These are phyloP conservation scores for Ustilago bromivora DNA, from an alignment of 1,284 basidiomycete species.

Conservation along the genomic window DNA sequence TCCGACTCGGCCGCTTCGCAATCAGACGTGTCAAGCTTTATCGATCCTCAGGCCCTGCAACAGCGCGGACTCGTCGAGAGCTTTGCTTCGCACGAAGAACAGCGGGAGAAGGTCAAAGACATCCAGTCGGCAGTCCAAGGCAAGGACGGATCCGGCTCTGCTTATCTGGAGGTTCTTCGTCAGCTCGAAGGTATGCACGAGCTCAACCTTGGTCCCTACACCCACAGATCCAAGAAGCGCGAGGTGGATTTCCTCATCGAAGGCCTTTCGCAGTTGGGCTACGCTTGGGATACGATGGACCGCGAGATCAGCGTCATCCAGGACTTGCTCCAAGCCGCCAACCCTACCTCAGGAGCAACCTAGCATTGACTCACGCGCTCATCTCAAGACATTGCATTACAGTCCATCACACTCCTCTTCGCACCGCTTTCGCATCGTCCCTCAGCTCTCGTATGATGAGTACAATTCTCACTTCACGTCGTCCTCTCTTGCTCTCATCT, in stretches of 20 bases:
- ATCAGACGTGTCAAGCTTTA: conserved; percentile 17
- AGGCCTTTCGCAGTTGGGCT: conserved; percentile 64
- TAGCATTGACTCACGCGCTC: background rate
- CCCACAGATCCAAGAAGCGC: conserved; percentile 52
- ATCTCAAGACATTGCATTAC: background rate
- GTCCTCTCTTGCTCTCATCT: background rate
- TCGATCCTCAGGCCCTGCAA: conserved; percentile 39
- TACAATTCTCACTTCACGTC: background rate
- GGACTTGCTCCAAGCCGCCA: conserved; percentile 42
- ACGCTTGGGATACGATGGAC: conserved; percentile 62
- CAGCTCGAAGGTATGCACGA: conserved; percentile 46
- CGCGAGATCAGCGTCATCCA: conserved; percentile 59
- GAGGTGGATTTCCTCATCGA: conserved; percentile 61
- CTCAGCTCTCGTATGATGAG: too few species aligned
- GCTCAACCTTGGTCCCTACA: conserved; percentile 54
- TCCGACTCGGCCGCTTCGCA: conserved; percentile 3
- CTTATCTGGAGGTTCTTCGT: conserved; percentile 30
- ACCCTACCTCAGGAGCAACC: background rate
- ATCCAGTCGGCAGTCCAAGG: conserved; percentile 9
- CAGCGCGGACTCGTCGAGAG: conserved; percentile 25
- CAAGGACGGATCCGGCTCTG: conserved; percentile 6
- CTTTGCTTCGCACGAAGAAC: conserved; percentile 10
- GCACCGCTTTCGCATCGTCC: background rate
- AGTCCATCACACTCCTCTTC: background rate
- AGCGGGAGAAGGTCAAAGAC: conserved; percentile 16